Evolutionary conservation across 345 rosid genomes (phyloP), one percentile per base, ranked within the genome.

Genomic region (Mangifera indica): DNA sequence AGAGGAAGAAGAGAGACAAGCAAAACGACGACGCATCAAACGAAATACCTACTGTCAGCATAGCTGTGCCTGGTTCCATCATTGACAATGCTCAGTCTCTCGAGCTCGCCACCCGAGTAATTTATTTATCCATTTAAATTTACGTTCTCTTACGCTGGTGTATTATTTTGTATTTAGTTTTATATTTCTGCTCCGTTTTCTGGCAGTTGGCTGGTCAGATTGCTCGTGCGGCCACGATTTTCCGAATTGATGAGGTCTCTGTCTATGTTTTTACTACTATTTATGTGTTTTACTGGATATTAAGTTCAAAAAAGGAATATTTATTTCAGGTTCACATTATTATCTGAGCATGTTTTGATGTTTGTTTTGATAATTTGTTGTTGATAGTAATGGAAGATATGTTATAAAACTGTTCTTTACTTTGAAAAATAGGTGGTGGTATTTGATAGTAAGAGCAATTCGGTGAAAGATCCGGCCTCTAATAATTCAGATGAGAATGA

Each of bases 1-100:
- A 74, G 58, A 79, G 71, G 70, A 78, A 66, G 67, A 83, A 75
- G 76, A 48, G 37, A 54, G 77, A 51, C 66, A 66, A 68, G 10
- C 81, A 69, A 58, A 79, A 73, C 42, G 72, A 72, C 60, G 64
- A 52, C 9, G 76, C 80, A 72, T 44, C 55, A 60, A 83, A 63
- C 14, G 84, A 75, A 61, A 29, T 72, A 63, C 85, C 91, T 6
- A 95, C 96, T 7, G 86, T 95, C 32, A 92, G 88, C 77, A 80
- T 92, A 71, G 99, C 98, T n/a, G 74, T 95, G 14, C 84, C 99
- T 32, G 98, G 97, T 66, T 95, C 99, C 78, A 92, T 95, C 85
- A 87, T 95, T 77, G 82, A 87, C 81, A 95, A 95, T 83, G 77
- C 99, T 72, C 98, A 95, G 65, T 95, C 99, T 48, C 90, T 89